These are phyloP conservation scores for Fusarium pseudocircinatum DNA, from an alignment of 2,329 filamentous ascomycete genomes.

Conservation along the genomic window DNA sequence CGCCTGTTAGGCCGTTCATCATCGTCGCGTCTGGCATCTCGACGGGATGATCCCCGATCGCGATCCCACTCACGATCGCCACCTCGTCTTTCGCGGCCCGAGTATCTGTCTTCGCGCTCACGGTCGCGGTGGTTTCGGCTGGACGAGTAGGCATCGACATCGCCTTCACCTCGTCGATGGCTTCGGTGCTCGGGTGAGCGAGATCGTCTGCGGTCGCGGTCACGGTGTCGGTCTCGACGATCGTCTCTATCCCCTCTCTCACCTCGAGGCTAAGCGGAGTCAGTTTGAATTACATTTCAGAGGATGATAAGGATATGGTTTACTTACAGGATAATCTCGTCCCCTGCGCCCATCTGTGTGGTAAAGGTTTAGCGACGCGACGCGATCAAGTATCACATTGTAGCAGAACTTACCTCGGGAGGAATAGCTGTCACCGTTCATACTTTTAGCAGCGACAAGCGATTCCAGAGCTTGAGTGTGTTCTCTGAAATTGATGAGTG, in stretches of 20 bases:
- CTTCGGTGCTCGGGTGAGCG: slow-evolving; percentile 81
- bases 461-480: slow-evolving; percentile 17
- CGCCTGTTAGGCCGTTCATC: slow-evolving; percentile 65
- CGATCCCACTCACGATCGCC: slow-evolving; percentile 79
- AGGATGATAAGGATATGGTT: not conserved
- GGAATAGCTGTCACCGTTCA: slow-evolving; percentile 89
- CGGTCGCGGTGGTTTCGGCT: slow-evolving; percentile 92
- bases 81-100: slow-evolving; percentile 68
- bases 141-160: slow-evolving; percentile 90
- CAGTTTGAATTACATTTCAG: slow-evolving; percentile 14
- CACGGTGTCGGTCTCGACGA: slow-evolving; percentile 46
- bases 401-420: slow-evolving; percentile 71
- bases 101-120: slow-evolving; percentile 92
- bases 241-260: slow-evolving; percentile 48
- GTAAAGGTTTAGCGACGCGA: slow-evolving; percentile 46
- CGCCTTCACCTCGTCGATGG: slow-evolving; percentile 76
- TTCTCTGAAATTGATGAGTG: slow-evolving; percentile 37
- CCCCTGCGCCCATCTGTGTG: slow-evolving; percentile 60
- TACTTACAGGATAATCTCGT: slow-evolving; percentile 64
- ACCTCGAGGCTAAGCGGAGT: slow-evolving; percentile 43
- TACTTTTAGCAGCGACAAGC: slow-evolving; percentile 53
- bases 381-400: slow-evolving; percentile 27
- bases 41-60: slow-evolving; percentile 69
- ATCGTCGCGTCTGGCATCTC: slow-evolving; percentile 73
- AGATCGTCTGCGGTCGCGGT: slow-evolving; percentile 73